A percentile compares a stretch with the other conserved stretches of the same genome.
Evolutionary conservation across 106 monocot genomes (phyloP).

Genomic region (Acanthochlamys bracteata): DNA sequence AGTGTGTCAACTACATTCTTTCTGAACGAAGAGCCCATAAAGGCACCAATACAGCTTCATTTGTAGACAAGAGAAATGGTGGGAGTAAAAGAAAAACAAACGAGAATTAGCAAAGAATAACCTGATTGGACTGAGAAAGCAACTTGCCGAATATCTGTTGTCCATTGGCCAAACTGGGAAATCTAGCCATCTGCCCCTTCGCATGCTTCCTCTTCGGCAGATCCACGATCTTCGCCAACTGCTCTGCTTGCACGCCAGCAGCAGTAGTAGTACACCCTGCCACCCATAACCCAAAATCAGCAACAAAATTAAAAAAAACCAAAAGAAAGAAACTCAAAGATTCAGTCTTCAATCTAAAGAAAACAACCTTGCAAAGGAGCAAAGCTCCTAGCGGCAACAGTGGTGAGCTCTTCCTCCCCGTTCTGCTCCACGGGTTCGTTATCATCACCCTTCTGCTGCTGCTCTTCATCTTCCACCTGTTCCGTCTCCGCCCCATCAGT

Average conservation of each 20-base stretch:
- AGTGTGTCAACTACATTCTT: too few relatives aligned
- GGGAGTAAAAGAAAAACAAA: too few relatives aligned
- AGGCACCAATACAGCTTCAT: too few relatives aligned
- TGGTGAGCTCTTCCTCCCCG: background rate
- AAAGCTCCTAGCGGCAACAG: background rate
- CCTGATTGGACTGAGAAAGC: too few relatives aligned
- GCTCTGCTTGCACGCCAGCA: constrained; percentile 6
- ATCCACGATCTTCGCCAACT: background rate
- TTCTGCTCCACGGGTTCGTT: background rate
- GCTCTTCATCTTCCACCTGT: background rate
- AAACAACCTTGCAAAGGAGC: background rate
- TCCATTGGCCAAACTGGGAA: constrained; percentile 23
- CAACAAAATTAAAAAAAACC: background rate
- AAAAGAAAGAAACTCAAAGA: background rate
- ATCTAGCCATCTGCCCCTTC: constrained; percentile 30
- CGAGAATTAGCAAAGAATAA: too few relatives aligned
- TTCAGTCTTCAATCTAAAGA: background rate
- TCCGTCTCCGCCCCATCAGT: background rate
- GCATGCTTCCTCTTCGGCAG: constrained; percentile 17
- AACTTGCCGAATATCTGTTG: too few relatives aligned
- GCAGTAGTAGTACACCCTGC: background rate
- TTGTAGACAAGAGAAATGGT: too few relatives aligned
- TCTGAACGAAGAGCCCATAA: too few relatives aligned
- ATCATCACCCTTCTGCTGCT: background rate
- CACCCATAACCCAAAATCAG: constrained; percentile 6